Base-by-base conservation (phyloP, 371 early-diverging fungal genomes). In the Mucor ambiguus region DNA sequence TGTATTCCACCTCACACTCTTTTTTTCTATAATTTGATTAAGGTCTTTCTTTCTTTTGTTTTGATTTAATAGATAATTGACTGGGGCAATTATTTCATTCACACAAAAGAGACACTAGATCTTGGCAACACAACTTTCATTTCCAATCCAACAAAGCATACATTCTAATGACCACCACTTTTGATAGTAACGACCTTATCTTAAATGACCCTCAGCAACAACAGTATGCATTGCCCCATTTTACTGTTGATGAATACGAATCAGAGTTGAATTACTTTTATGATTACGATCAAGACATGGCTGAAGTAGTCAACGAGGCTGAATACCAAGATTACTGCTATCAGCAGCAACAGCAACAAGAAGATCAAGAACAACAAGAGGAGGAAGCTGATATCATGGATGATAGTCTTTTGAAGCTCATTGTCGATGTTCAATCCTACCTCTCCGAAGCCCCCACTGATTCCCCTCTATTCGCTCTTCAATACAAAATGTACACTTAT, bases 401-500 rank as follows among this genome's bases (percentile, higher is more conserved):
- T 41, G 58, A 75, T 44, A 73, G 75, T 61, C 67, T 80, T 16
- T 64, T 80, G 9, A 69, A 73, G 26, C 46, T 81, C 18, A 75
- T 81, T 41, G 73, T 81, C 8, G 81, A 78, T 58, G 81, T 81
- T 38, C 81, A 81, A 52, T 78, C 75, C 20, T 81, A 81, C 49
- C 64, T 81, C 18, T 26, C 73, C 8, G 81, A 81, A 38, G 63
- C 72, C 16, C 64, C 74, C 11, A 43, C 69, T 14, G 67, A 73
- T 29, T 81, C 81, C 32, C 81, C 77, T 41, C 60, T 81, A 18
- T 63, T 75, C 32, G 73, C 78, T 14, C 72, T 81, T 16, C 81
- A 81, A 64, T 81, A 81, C 64, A 81, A 81, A 67, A 81, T 81
- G 77, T 81, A 81, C 37, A 76, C 75, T 49, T 81, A 78, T 55